Percentiles rank a stretch among this genome's conserved stretches.
Evolutionary conservation across 2,329 filamentous ascomycete species (phyloP).

Genomic region (Diplodia scrobiculata): DNA sequence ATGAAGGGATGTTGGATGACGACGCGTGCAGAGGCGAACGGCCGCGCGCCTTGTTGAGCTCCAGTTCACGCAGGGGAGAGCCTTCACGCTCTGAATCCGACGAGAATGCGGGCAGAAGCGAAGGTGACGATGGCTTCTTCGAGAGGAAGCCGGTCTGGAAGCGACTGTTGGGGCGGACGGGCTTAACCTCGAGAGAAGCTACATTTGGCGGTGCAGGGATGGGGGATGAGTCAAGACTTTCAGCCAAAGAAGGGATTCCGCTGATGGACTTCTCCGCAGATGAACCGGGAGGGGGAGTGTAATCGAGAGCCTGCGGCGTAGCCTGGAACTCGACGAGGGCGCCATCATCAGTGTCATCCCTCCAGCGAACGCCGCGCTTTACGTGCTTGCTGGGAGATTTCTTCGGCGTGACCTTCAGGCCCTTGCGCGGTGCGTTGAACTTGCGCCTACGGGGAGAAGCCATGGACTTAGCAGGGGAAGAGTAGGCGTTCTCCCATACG

Average conservation of each 20-base stretch:
- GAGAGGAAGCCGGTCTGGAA: conserved; percentile 89
- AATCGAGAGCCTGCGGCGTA: conserved; percentile 72
- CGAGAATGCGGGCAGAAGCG: conserved; percentile 61
- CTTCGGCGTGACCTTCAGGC: conserved; percentile 68
- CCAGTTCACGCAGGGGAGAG: conserved; percentile 51
- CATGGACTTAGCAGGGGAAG: conserved; percentile 66
- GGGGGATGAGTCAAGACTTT: conserved; percentile 54
- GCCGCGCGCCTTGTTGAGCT: conserved; percentile 47
- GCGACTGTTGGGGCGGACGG: conserved; percentile 59
- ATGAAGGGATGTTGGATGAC: conserved; percentile 33
- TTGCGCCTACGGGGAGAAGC: conserved; percentile 78
- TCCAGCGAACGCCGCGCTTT: conserved; percentile 85
- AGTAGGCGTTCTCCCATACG: conserved; percentile 41
- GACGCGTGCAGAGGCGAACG: conserved; percentile 59
- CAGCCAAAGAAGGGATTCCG: conserved; percentile 1
- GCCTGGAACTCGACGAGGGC: conserved; percentile 87
- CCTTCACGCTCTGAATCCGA: conserved; percentile 56
- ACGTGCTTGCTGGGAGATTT: conserved; percentile 62
- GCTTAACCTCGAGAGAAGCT: conserved; percentile 62
- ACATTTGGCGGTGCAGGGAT: conserved; percentile 58
- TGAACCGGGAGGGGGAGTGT: conserved; percentile 58
- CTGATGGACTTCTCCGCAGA: conserved; percentile 55
- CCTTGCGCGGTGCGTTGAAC: conserved; percentile 64
- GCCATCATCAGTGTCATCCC: conserved; percentile 84
- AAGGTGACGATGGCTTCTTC: conserved; percentile 62